phyloP scores from a whole-genome alignment of 352 stramenopile species.

The Pythium angustatum region DNA sequence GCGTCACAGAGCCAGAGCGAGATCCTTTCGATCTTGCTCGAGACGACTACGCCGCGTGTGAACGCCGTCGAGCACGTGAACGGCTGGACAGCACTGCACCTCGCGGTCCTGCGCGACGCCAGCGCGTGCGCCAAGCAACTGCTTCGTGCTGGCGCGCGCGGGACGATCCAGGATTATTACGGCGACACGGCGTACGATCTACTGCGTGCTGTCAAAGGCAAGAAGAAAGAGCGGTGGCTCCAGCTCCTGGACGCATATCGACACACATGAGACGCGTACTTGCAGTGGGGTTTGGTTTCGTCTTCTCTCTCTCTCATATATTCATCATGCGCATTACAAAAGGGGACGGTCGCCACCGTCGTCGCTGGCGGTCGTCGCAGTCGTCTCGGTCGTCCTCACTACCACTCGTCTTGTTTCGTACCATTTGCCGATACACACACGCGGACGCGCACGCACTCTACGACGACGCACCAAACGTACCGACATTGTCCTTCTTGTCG shows the following conservation, averaged over 20 bases:
- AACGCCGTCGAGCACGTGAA: constrained; percentile 74
- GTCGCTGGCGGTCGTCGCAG: neutral
- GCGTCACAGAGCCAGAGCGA: constrained; percentile 62
- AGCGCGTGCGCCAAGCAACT: constrained; percentile 52
- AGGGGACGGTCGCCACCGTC: neutral
- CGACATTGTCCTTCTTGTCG: constrained; percentile 91
- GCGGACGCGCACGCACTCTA: too few relatives aligned
- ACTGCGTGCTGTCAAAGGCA: constrained; percentile 37
- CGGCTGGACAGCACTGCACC: constrained; percentile 68
- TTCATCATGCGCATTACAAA: constrained; percentile 20
- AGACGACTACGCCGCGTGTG: constrained; percentile 38
- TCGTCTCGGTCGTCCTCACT: too few relatives aligned
- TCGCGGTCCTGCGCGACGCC: constrained; percentile 55
- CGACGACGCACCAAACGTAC: constrained; percentile 81
- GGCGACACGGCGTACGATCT: constrained; percentile 53
- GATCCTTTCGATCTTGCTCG: constrained; percentile 50
- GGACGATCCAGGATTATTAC: constrained; percentile 48
- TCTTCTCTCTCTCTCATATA: constrained; percentile 12
- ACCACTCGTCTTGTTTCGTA: neutral
- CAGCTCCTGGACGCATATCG: constrained; percentile 41
- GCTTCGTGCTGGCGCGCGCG: constrained; percentile 40
- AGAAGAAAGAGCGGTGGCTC: constrained; percentile 46
- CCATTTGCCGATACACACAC: neutral
- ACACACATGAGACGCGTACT: constrained; percentile 5
- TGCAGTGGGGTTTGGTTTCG: neutral